Percentiles rank a stretch among this genome's conserved stretches.
phyloP scores from a whole-genome alignment of 176 grass and related monocot species.

The Tillandsia leiboldiana region DNA sequence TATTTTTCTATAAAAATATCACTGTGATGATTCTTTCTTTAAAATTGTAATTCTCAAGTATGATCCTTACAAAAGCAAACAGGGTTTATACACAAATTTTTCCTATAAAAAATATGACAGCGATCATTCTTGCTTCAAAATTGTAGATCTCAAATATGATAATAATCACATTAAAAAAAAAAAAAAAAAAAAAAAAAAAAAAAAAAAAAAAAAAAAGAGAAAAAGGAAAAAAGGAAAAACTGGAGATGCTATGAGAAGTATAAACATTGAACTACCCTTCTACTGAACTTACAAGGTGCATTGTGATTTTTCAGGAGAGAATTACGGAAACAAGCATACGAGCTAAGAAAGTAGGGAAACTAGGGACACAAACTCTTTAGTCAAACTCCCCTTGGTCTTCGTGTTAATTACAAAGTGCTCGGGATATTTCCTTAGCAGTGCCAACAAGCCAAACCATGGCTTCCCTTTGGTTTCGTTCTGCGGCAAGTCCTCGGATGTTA shows the following conservation, averaged over 20 bases:
- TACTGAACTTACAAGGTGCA: neutral
- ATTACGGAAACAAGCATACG: neutral
- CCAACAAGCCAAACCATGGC: slow-evolving; percentile 59
- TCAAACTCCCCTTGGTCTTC: slow-evolving; percentile 38
- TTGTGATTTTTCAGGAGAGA: neutral
- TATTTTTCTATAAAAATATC: too few species aligned
- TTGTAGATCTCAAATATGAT: too few species aligned
- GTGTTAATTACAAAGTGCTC: slow-evolving; percentile 67
- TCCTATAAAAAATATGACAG: too few species aligned
- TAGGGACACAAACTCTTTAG: slow-evolving; percentile 59
- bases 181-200: too few species aligned
- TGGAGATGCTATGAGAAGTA: neutral
- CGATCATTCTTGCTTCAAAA: too few species aligned
- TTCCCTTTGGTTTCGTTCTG: slow-evolving; percentile 43
- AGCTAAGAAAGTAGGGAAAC: slow-evolving; percentile 44
- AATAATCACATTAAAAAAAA: too few species aligned
- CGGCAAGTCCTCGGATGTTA: slow-evolving; percentile 50
- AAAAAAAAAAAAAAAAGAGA: too few species aligned
- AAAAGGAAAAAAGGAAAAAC: neutral
- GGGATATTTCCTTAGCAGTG: slow-evolving; percentile 61
- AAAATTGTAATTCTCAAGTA: too few species aligned
- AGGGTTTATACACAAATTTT: too few species aligned
- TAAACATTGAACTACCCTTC: neutral
- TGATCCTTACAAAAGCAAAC: too few species aligned
- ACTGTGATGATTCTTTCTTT: too few species aligned